phyloP scores from a whole-genome alignment of 805 yeast species.

The Suhomyces sp. region DNA sequence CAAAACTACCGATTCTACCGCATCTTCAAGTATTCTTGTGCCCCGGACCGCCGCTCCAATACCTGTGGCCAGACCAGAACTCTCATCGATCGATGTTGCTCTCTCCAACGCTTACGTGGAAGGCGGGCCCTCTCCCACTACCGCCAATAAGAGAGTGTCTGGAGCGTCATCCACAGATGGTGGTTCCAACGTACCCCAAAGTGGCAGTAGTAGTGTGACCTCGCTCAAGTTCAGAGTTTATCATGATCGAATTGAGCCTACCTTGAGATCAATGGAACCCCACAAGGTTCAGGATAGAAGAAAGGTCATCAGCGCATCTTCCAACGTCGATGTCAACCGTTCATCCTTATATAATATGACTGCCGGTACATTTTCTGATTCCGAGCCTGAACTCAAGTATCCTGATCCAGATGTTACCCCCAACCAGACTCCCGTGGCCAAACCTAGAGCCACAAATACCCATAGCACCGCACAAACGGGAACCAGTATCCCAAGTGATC shows the following conservation, averaged over 20 bases:
- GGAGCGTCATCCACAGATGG: constrained; percentile 7
- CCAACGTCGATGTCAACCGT: constrained; percentile 17
- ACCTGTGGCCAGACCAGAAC: constrained; percentile 3
- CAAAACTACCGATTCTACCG: constrained; percentile 5
- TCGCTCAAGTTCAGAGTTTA: constrained; percentile 12
- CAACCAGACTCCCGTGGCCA: constrained; percentile 12
- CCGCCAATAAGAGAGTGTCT: constrained; percentile 8
- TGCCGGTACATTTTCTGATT: constrained; percentile 12
- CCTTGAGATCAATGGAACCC: constrained; percentile 7
- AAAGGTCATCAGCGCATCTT: constrained; percentile 18
- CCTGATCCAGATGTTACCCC: constrained; percentile 23
- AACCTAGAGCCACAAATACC: constrained; percentile 4
- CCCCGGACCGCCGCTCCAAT: constrained; percentile 4
- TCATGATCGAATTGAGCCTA: constrained; percentile 14
- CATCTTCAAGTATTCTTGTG: constrained; percentile 3
- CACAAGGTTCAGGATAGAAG: constrained; percentile 7
- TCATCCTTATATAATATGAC: constrained; percentile 17
- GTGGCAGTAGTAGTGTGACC: constrained; percentile 9
- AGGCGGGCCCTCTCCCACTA: constrained; percentile 5
- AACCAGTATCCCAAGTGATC: constrained; percentile 4
- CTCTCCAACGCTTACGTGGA: constrained; percentile 5
- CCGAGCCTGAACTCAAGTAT: constrained; percentile 15
- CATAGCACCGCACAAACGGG: neutral
- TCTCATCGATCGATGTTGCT: constrained; percentile 14
- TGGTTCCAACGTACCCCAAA: constrained; percentile 2